phyloP scores from a whole-genome alignment of 495 filamentous ascomycete genomes.

The Penicillium longicatenatum region DNA sequence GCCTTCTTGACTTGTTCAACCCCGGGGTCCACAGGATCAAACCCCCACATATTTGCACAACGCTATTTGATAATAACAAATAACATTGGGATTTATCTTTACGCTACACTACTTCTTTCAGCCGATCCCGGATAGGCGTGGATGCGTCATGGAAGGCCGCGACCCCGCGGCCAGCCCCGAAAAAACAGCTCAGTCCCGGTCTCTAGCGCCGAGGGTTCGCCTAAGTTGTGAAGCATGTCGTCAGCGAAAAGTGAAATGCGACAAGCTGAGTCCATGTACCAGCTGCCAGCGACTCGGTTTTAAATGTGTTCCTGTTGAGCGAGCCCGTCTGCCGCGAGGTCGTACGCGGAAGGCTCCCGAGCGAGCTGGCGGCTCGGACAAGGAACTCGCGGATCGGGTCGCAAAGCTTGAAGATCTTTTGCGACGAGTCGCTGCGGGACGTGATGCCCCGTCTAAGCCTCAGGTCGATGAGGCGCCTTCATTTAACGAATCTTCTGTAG shows the following conservation, averaged over 20 bases:
- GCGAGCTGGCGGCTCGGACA: constrained; percentile 17
- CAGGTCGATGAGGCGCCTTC: background rate
- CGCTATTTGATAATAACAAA: background rate
- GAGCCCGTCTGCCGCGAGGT: constrained; percentile 39
- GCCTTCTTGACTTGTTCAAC: constrained; percentile 2
- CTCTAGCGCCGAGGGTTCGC: constrained; percentile 29
- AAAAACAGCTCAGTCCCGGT: constrained; percentile 19
- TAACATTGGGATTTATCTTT: background rate
- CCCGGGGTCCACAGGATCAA: background rate
- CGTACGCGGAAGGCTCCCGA: constrained; percentile 42
- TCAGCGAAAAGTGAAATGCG: constrained; percentile 77
- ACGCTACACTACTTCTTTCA: background rate
- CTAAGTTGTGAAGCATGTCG: constrained; percentile 56
- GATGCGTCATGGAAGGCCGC: constrained; percentile 20
- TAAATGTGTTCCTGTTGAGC: constrained; percentile 56
- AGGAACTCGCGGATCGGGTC: constrained; percentile 28
- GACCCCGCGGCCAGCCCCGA: constrained; percentile 14
- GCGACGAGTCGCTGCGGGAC: constrained; percentile 20
- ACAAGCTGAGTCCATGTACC: constrained; percentile 70
- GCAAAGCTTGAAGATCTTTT: constrained; percentile 35
- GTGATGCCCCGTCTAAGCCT: constrained; percentile 3
- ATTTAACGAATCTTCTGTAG: background rate
- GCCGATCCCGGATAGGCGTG: background rate
- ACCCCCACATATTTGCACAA: background rate
- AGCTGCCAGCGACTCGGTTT: constrained; percentile 65